Conservation (phyloP, 768 basidiomycete genomes). For the Xerocomellus chrysenteron region DNA sequence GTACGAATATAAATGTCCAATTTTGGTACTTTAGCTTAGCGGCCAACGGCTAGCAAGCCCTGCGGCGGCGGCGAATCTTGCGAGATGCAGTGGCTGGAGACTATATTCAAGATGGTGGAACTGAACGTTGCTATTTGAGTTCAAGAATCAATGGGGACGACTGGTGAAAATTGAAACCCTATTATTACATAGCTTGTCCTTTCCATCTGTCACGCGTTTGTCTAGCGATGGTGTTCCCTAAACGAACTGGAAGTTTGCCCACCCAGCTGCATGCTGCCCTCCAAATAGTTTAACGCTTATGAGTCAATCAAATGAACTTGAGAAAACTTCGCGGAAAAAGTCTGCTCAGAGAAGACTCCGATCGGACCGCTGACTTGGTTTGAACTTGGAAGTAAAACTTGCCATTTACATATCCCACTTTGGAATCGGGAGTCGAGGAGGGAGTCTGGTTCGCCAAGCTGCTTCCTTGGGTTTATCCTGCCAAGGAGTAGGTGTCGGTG, state of each 20-base stretch:
- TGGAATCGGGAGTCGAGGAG: slow-evolving; percentile 31
- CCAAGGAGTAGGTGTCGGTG: not conserved
- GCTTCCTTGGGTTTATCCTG: slow-evolving; percentile 7
- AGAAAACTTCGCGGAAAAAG: too few species aligned
- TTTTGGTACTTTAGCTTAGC: not conserved
- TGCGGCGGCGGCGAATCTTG: not conserved
- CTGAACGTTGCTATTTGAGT: slow-evolving; percentile 1
- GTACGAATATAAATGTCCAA: slow-evolving; percentile 1
- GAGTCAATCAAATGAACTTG: not conserved
- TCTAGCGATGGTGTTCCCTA: too few species aligned
- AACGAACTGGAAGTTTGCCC: too few species aligned
- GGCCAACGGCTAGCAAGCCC: too few species aligned
- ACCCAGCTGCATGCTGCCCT: too few species aligned
- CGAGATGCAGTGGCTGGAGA: not conserved
- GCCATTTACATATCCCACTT: slow-evolving; percentile 27
- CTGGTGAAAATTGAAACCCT: not conserved
- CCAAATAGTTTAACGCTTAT: too few species aligned
- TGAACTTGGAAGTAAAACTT: not conserved
- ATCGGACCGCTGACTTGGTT: not conserved
- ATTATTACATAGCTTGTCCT: not conserved
- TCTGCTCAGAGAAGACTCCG: not conserved
- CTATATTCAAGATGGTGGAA: not conserved
- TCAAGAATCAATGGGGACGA: not conserved
- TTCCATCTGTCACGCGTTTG: too few species aligned
- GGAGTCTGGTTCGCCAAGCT: slow-evolving; percentile 28